Conservation (phyloP, 2,329 filamentous ascomycete species). For the Juglanconis oblonga region DNA sequence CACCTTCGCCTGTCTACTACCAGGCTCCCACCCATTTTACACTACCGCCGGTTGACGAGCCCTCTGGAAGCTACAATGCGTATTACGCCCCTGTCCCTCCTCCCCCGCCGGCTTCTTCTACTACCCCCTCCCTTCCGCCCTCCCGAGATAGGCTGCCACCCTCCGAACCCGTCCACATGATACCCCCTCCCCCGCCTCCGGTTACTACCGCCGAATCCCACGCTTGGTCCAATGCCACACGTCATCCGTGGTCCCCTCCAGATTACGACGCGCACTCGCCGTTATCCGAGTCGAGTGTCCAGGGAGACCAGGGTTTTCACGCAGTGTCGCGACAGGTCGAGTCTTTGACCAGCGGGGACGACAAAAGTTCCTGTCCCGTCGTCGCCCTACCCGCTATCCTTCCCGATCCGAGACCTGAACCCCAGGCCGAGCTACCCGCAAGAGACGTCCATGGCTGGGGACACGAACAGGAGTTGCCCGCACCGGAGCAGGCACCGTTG, state of each 20-base stretch:
- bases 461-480: conserved; percentile 16
- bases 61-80: neutral
- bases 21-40: conserved; percentile 4
- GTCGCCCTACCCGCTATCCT: conserved; percentile 14
- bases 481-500: conserved; percentile 13
- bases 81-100: conserved; percentile 1
- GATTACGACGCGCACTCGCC: conserved; percentile 15
- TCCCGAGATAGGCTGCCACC: neutral
- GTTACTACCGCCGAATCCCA: neutral
- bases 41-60: conserved; percentile 1
- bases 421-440: conserved; percentile 16
- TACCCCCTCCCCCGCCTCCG: conserved; percentile 1
- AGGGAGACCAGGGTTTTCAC: conserved; percentile 8
- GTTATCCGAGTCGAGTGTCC: conserved; percentile 11
- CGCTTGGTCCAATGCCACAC: conserved; percentile 8
- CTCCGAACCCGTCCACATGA: neutral
- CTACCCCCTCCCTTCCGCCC: neutral
- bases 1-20: conserved; percentile 6
- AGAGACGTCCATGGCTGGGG: conserved; percentile 12
- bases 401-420: conserved; percentile 10
- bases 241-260: conserved; percentile 17
- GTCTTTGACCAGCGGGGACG: neutral
- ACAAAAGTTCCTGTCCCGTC: neutral
- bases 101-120: neutral
- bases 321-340: neutral